phyloP scores from a whole-genome alignment of 768 basidiomycete species.

The Cantharellus cinnabarinus region DNA sequence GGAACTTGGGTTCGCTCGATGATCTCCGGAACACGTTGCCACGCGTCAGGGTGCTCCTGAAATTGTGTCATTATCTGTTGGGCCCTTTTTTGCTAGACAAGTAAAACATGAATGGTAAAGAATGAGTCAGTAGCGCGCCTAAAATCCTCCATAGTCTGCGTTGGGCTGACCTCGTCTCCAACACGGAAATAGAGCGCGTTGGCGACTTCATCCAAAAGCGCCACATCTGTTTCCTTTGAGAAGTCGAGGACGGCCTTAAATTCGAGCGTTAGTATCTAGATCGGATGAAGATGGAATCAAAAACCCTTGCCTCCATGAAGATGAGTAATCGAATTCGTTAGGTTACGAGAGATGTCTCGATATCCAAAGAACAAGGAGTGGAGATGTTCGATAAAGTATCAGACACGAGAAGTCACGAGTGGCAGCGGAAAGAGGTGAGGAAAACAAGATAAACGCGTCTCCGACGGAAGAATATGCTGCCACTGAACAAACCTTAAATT shows the following conservation, averaged over 20 bases:
- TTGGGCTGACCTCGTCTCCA: constrained; percentile 49
- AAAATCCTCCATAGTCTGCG: background rate
- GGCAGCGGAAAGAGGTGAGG: too few species aligned
- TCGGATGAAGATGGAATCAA: background rate
- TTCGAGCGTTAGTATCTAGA: background rate
- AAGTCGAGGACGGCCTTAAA: constrained; percentile 76
- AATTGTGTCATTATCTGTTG: constrained; percentile 89
- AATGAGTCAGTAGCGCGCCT: constrained; percentile 1
- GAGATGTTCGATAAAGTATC: too few species aligned
- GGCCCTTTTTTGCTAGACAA: constrained; percentile 70
- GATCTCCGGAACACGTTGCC: constrained; percentile 92
- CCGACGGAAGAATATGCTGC: too few species aligned
- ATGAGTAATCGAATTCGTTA: background rate
- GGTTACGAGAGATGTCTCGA: background rate
- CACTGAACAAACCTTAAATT: too few species aligned
- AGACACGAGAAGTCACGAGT: too few species aligned
- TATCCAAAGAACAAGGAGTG: background rate
- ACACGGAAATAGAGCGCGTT: constrained; percentile 75
- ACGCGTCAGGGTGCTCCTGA: constrained; percentile 89
- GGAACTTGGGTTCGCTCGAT: constrained; percentile 66
- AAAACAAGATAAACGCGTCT: too few species aligned
- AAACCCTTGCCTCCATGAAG: background rate
- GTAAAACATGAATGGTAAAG: constrained; percentile 1
- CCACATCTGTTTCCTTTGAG: constrained; percentile 81
- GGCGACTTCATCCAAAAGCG: constrained; percentile 82